A percentile compares a stretch with the other conserved stretches of the same genome.
phyloP scores from a whole-genome alignment of 2,329 filamentous ascomycete species.

The Epichloe hybrida region DNA sequence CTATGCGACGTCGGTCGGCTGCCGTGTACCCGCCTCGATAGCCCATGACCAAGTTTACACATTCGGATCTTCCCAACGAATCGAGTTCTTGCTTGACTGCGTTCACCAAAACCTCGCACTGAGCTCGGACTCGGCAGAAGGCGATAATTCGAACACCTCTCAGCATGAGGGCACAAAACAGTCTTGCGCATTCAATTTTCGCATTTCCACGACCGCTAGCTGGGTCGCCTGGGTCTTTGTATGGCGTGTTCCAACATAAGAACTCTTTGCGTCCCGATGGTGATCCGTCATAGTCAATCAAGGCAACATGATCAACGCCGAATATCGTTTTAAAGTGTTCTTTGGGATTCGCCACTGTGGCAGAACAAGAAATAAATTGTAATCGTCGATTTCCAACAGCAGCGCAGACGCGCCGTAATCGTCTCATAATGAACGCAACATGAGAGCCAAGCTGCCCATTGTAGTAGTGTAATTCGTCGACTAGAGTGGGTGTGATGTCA shows the following conservation, averaged over 20 bases:
- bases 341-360: conserved; percentile 84
- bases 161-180: conserved; percentile 83
- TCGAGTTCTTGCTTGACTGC: conserved; percentile 69
- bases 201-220: conserved; percentile 74
- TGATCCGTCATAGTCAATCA: conserved; percentile 86
- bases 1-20: conserved; percentile 76
- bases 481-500: conserved; percentile 17
- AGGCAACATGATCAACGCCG: conserved; percentile 63
- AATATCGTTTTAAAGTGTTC: conserved; percentile 94
- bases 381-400: conserved; percentile 75
- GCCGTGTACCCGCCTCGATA: conserved; percentile 93
- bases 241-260: conserved; percentile 94
- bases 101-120: conserved; percentile 73
- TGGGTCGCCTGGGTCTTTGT: conserved; percentile 76
- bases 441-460: conserved; percentile 91
- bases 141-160: conserved; percentile 84
- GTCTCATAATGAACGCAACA: conserved; percentile 86
- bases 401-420: conserved; percentile 75
- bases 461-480: conserved; percentile 89
- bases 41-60: conserved; percentile 73
- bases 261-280: conserved; percentile 87
- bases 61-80: conserved; percentile 58
- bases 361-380: conserved; percentile 90
- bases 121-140: conserved; percentile 77
- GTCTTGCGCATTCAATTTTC: conserved; percentile 70